phyloP scores from a whole-genome alignment of 1,139 yeast genomes.

The Geotrichum siamense region DNA sequence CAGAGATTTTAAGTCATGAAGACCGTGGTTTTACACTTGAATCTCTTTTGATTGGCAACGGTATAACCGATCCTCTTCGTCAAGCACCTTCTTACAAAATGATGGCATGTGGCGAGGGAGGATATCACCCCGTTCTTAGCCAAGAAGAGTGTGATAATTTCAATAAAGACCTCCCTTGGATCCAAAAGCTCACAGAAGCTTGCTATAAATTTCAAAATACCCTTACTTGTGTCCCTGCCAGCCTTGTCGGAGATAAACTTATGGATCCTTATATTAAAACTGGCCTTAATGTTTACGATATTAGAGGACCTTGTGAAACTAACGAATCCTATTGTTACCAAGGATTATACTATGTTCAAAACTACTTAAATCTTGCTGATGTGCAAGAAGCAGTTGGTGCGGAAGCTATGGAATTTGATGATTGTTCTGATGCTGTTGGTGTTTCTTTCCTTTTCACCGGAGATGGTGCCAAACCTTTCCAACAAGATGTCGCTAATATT shows the following conservation, averaged over 20 bases:
- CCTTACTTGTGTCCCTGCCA: conserved; percentile 91
- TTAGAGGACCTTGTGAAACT: conserved; percentile 79
- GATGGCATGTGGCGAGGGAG: conserved; percentile 97
- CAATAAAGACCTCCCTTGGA: conserved; percentile 69
- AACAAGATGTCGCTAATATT: conserved; percentile 50
- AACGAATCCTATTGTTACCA: conserved; percentile 58
- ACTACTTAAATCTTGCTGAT: conserved; percentile 58
- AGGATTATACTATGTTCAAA: conserved; percentile 56
- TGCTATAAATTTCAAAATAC: conserved; percentile 76
- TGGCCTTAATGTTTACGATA: conserved; percentile 90
- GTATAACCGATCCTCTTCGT: conserved; percentile 84
- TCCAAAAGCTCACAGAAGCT: conserved; percentile 67
- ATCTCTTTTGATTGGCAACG: conserved; percentile 91
- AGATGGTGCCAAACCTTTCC: conserved; percentile 60
- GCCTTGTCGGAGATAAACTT: conserved; percentile 82
- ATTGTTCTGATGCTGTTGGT: conserved; percentile 51
- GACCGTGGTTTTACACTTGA: conserved; percentile 78
- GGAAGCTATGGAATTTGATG: conserved; percentile 74
- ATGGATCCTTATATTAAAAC: conserved; percentile 84
- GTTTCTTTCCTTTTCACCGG: conserved; percentile 59
- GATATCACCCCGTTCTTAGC: conserved; percentile 69
- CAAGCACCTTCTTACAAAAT: conserved; percentile 88
- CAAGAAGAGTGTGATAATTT: conserved; percentile 76
- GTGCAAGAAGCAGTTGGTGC: conserved; percentile 85
- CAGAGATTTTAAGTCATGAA: conserved; percentile 15